Conservation (phyloP, 345 rosid species). For the Corymbia maculata region DNA sequence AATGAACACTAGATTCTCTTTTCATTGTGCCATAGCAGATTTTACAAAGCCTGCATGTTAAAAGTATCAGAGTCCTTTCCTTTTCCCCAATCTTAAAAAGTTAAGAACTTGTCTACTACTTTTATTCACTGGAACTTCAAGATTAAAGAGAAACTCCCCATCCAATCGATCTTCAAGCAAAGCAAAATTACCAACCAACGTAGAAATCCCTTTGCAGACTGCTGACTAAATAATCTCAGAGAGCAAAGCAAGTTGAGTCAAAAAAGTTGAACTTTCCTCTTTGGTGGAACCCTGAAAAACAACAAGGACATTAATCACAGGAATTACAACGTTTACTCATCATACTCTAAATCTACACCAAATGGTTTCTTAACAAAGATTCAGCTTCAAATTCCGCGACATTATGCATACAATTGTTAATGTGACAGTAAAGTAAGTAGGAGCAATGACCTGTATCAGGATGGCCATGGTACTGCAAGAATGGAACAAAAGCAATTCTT, state of each 20-base stretch:
- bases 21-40: neutral
- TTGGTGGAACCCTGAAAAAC: neutral
- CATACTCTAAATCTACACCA: neutral
- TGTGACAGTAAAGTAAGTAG: neutral
- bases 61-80: neutral
- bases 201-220: neutral
- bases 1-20: neutral
- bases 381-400: neutral
- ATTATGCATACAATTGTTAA: neutral
- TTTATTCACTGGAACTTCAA: neutral
- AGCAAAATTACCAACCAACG: neutral
- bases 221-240: neutral
- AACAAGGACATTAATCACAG: neutral
- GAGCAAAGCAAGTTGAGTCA: neutral
- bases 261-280: neutral
- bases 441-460: neutral
- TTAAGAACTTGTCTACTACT: neutral
- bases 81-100: neutral
- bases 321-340: neutral
- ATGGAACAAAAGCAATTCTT: neutral
- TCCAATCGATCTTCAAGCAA: neutral
- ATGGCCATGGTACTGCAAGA: neutral
- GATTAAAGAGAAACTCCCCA: neutral
- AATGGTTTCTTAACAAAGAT: neutral
- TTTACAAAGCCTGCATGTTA: neutral